phyloP scores from a whole-genome alignment of 495 filamentous ascomycete species.

The Lineolata rhizophorae region DNA sequence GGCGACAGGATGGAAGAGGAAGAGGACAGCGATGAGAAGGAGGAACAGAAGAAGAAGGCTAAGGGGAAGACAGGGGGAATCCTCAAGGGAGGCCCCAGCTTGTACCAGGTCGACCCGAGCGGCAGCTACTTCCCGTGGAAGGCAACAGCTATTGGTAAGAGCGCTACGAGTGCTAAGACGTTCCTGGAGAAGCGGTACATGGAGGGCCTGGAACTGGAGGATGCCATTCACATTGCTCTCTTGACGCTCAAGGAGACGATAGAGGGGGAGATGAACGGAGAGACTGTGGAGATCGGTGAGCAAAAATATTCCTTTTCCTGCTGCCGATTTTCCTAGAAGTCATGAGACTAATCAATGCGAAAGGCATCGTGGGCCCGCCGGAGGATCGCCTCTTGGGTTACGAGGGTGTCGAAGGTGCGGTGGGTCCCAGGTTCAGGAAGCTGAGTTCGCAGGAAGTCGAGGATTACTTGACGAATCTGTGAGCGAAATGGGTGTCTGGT shows the following conservation, averaged over 20 bases:
- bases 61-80: constrained; percentile 79
- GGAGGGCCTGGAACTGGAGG: constrained; percentile 89
- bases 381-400: constrained; percentile 81
- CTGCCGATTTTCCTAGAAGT: not conserved
- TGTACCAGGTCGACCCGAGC: constrained; percentile 96
- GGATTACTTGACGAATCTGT: constrained; percentile 96
- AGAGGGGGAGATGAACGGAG: constrained; percentile 97
- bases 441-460: constrained; percentile 94
- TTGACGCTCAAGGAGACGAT: constrained; percentile 97
- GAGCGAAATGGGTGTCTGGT: no score
- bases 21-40: constrained; percentile 19
- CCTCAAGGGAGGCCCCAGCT: constrained; percentile 81
- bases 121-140: constrained; percentile 99
- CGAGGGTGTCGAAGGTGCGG: constrained; percentile 75
- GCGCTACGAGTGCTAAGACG: constrained; percentile 91
- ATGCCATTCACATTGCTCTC: constrained; percentile 95
- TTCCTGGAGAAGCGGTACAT: constrained; percentile 98
- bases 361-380: constrained; percentile 86
- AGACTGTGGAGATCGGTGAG: constrained; percentile 95
- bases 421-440: constrained; percentile 87
- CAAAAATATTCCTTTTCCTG: no score
- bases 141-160: constrained; percentile 96
- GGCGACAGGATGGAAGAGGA: constrained; percentile 16
- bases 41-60: constrained; percentile 43
- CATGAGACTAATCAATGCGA: constrained; percentile 15